Base-by-base conservation (phyloP, 164 flowering plant species). In the Aristolochia fimbriata region DNA sequence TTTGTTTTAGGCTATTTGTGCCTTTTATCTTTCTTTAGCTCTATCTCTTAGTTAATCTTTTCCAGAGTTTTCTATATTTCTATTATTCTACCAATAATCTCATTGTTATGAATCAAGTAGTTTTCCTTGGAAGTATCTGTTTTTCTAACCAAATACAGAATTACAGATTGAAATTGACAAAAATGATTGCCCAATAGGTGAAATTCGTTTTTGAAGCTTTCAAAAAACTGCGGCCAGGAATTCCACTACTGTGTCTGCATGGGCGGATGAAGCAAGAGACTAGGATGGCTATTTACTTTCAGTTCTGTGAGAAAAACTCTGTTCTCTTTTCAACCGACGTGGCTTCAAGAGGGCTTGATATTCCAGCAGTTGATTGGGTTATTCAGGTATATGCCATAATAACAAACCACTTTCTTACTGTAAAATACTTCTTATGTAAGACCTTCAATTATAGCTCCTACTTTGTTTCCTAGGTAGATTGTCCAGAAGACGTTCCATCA, bases 351-450 rank as follows among this genome's bases (percentile, higher is more conserved):
- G 97, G 99, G 23, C 95, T 94, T 67, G 96, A 94, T 77, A 88
- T 94, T 55, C 79, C 86, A 24, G 82, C 80, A 31, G 96, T 91
- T 70, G 93, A 94, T 71, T 94, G 96, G 99, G 97, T 94, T 70
- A 95, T 94, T 25, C 99, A 88, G 95, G 96, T 93, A 33, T 57
- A 52, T 45, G 2, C 56, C 43, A 37, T 61, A 27, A 15, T 37
- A 3, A 27, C 17, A 11, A 33, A 56, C n/a, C 14, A 13, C 19
- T 33, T 54, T 37, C 11, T 57, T 51, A 37, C 46, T 58, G 16
- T 24, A 51, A 48, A 0, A 8, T 43, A 6, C 23, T 10, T 33
- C 16, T 21, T 15, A 55, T 27, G 43, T 1, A 37, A 37, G 30
- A 21, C 57, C 30, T 55, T 21, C 25, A 2, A 17, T 55, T 6